These are phyloP conservation scores for Pyrenophora graminea DNA, from an alignment of 2,329 filamentous ascomycete species.

Conservation along the genomic window DNA sequence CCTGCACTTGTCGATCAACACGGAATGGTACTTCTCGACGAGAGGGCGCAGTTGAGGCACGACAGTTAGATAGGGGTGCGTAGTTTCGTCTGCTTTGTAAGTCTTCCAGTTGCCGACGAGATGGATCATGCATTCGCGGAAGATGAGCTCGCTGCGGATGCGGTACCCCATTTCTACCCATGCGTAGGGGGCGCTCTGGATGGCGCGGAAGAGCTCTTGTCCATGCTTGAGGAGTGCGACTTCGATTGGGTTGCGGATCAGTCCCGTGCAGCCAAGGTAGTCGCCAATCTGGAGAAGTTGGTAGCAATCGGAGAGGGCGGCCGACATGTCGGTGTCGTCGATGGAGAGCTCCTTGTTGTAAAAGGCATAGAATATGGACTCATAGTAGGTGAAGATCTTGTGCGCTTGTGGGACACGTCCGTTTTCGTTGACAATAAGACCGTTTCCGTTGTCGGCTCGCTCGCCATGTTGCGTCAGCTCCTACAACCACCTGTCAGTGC, in stretches of 20 bases:
- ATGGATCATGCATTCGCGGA: conserved; percentile 53
- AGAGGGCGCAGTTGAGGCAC: conserved; percentile 32
- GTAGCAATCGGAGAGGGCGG: conserved; percentile 48
- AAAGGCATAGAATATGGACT: conserved; percentile 53
- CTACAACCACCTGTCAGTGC: conserved; percentile 25
- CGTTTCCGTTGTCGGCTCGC: conserved; percentile 20
- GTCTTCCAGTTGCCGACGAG: conserved; percentile 49
- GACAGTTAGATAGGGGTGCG: conserved; percentile 21
- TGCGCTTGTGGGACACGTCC: conserved; percentile 35
- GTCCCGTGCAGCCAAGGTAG: conserved; percentile 49
- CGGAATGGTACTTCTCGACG: conserved; percentile 37
- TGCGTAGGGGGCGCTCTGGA: conserved; percentile 48
- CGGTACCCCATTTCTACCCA: conserved; percentile 55
- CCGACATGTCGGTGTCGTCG: conserved; percentile 45
- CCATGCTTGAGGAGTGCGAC: conserved; percentile 54
- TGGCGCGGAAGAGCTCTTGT: conserved; percentile 52
- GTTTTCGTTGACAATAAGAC: conserved; percentile 42
- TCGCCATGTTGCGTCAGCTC: conserved; percentile 42
- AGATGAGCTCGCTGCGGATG: conserved; percentile 53
- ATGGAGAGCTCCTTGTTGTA: conserved; percentile 51
- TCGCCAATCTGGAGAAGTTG: conserved; percentile 53
- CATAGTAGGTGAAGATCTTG: conserved; percentile 44
- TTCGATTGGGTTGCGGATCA: conserved; percentile 53
- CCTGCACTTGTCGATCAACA: conserved; percentile 32
- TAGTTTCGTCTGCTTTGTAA: conserved; percentile 8